Percentiles rank a stretch among this genome's conserved stretches.
Evolutionary conservation across 169 alveolate genomes (phyloP).

Genomic region (Sarcocystis neurona): DNA sequence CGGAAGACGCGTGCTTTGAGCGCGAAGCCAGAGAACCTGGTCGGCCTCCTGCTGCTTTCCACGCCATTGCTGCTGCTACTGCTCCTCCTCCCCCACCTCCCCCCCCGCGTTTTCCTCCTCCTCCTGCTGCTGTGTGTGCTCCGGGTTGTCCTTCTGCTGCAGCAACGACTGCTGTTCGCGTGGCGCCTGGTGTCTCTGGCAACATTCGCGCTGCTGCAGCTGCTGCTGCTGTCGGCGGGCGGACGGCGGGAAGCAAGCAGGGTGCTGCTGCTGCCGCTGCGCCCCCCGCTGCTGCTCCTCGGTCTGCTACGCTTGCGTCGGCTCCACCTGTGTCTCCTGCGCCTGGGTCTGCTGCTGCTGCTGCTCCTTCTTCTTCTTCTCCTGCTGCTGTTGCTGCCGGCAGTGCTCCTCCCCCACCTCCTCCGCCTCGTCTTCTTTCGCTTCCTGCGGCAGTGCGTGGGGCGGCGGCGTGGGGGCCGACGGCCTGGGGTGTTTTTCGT

Average conservation of each 20-base stretch:
- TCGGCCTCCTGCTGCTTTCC: neutral
- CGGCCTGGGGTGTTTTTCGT: neutral
- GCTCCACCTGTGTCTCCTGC: neutral
- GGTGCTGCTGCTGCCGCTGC: neutral
- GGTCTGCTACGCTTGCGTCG: neutral
- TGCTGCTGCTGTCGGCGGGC: neutral
- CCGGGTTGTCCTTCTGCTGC: neutral
- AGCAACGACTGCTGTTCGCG: neutral
- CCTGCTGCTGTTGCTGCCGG: neutral
- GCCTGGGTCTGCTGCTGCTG: neutral
- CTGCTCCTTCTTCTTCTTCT: neutral
- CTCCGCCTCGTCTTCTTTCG: neutral
- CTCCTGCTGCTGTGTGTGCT: neutral
- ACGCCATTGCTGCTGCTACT: neutral
- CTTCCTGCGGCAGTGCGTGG: neutral
- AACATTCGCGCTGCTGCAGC: neutral
- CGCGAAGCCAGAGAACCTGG: no score
- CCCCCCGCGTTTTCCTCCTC: neutral
- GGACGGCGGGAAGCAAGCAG: neutral
- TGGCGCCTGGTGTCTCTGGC: neutral
- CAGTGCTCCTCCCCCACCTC: neutral
- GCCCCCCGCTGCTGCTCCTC: neutral
- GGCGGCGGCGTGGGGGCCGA: neutral
- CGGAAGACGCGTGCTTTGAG: no score
- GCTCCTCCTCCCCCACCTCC: slow-evolving; percentile 1